Percentiles rank a stretch among this genome's conserved stretches.
Evolutionary conservation across 306 rosid species (phyloP).

Genomic region (Potentilla sterilis): DNA sequence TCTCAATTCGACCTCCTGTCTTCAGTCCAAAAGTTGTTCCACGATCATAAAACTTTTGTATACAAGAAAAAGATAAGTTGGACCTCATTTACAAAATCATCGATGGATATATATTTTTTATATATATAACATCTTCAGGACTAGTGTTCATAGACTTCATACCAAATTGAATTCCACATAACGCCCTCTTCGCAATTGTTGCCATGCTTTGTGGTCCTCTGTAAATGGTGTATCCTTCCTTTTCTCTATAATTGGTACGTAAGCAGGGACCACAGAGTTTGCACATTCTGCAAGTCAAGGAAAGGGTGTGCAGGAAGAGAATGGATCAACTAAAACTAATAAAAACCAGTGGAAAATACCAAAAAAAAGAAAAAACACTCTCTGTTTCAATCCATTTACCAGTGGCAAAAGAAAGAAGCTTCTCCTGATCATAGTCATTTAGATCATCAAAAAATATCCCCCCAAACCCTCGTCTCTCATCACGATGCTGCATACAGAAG

Average conservation of each 20-base stretch:
- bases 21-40: constrained; percentile 98
- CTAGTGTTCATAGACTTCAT: constrained; percentile 31
- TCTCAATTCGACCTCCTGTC: constrained; percentile 98
- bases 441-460: constrained; percentile 97
- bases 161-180: constrained; percentile 97
- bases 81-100: neutral
- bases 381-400: constrained; percentile 49
- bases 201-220: constrained; percentile 88
- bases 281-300: constrained; percentile 73
- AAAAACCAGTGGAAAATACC: constrained; percentile 1
- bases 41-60: constrained; percentile 80
- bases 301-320: constrained; percentile 5
- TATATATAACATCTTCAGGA: neutral
- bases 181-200: constrained; percentile 91
- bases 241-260: constrained; percentile 85
- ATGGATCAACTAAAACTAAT: neutral
- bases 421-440: constrained; percentile 94
- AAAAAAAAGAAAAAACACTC: constrained; percentile 18
- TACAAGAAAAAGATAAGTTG: constrained; percentile 4
- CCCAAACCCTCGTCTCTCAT: constrained; percentile 93
- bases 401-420: constrained; percentile 93
- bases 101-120: neutral
- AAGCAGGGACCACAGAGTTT: constrained; percentile 88
- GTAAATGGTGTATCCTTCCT: constrained; percentile 79
- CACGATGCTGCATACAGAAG: constrained; percentile 74